Conservation (phyloP, 768 basidiomycete species). For the Xerocomellus chrysenteron region DNA sequence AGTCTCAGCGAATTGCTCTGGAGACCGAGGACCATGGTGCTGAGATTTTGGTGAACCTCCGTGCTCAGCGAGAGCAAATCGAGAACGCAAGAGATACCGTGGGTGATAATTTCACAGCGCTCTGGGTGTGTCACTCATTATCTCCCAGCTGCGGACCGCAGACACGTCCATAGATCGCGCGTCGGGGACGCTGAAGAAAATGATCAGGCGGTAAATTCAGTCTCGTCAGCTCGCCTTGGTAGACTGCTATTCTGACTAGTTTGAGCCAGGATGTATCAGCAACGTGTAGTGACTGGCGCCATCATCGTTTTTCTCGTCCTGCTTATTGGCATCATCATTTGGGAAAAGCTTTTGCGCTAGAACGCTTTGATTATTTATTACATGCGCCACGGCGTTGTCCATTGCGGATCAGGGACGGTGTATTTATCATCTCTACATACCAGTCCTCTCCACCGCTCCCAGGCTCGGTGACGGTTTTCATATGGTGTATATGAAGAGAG, state of each 20-base stretch:
- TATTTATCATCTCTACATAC: conserved; percentile 31
- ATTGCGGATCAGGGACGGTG: conserved; percentile 12
- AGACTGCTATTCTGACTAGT: conserved; percentile 17
- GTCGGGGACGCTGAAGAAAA: conserved; percentile 87
- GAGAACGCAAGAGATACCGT: conserved; percentile 91
- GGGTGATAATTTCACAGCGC: conserved; percentile 21
- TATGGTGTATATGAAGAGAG: conserved; percentile 36
- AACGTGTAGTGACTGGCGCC: conserved; percentile 80
- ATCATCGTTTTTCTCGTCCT: conserved; percentile 85
- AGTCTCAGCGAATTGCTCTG: conserved; percentile 87
- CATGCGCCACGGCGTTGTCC: conserved; percentile 10
- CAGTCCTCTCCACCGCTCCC: not conserved
- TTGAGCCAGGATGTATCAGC: conserved; percentile 88
- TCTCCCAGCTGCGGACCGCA: conserved; percentile 71
- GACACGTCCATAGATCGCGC: conserved; percentile 90
- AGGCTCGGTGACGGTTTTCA: conserved; percentile 7
- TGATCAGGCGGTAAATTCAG: conserved; percentile 83
- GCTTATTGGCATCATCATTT: conserved; percentile 78
- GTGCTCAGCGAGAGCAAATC: conserved; percentile 90
- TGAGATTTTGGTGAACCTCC: conserved; percentile 83
- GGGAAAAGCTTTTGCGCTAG: conserved; percentile 67
- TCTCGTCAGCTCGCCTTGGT: not conserved
- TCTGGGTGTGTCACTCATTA: not conserved
- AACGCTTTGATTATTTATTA: conserved; percentile 12
- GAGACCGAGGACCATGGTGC: conserved; percentile 97